These are phyloP conservation scores for Geotrichum macrosporum DNA, from an alignment of 1,139 yeast species.

Conservation along the genomic window DNA sequence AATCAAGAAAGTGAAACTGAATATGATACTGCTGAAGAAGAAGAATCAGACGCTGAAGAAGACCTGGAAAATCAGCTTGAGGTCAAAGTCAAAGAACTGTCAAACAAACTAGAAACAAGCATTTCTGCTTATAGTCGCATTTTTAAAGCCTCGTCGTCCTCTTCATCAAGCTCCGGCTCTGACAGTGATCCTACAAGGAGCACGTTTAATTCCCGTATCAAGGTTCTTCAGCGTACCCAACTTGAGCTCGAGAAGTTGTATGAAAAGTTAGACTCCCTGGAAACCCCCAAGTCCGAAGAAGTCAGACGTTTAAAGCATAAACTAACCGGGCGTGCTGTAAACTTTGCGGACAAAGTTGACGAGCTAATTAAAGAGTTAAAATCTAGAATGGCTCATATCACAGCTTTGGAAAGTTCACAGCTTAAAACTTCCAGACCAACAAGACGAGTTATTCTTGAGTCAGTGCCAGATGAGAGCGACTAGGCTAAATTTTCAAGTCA, in stretches of 20 bases:
- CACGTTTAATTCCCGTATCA: conserved; percentile 9
- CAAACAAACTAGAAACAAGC: conserved; percentile 3
- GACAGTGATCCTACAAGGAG: background rate
- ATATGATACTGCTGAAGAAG: background rate
- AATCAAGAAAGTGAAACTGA: background rate
- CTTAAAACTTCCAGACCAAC: background rate
- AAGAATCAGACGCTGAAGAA: background rate
- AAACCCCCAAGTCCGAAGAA: background rate
- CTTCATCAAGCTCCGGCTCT: background rate
- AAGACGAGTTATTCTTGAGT: background rate
- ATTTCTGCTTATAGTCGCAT: conserved; percentile 7
- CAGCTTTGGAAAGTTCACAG: too few species aligned
- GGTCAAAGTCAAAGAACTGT: background rate
- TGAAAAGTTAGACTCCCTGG: conserved; percentile 10
- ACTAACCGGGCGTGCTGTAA: conserved; percentile 16
- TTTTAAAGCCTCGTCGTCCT: background rate
- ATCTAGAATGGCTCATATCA: background rate
- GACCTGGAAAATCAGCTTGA: background rate
- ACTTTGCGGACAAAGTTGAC: conserved; percentile 15
- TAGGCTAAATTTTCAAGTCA: too few species aligned
- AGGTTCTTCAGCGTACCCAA: conserved; percentile 16
- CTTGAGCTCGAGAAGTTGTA: conserved; percentile 14
- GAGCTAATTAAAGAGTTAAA: conserved; percentile 5
- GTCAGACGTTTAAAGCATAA: conserved; percentile 15
- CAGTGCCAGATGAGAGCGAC: background rate